Conservation (phyloP, 192 early-diverging fungal species). For the Linnemannia schmuckeri region DNA sequence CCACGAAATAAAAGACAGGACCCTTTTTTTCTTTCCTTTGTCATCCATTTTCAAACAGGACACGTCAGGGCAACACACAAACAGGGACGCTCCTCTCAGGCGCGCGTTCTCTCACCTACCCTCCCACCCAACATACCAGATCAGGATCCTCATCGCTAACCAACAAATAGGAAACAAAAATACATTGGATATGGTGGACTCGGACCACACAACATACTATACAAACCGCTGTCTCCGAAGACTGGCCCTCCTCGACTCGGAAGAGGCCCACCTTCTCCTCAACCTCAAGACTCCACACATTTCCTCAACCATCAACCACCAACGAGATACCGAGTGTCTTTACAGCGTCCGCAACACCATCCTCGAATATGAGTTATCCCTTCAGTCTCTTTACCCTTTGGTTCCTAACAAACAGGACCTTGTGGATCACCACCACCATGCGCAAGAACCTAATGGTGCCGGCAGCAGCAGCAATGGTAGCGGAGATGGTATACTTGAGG, state of each 20-base stretch:
- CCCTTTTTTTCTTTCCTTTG: no score
- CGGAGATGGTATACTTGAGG: not conserved
- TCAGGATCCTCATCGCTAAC: not conserved
- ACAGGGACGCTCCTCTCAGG: no score
- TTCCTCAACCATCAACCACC: not conserved
- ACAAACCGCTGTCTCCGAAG: not conserved
- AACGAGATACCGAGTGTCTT: not conserved
- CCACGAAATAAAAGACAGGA: no score
- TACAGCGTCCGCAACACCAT: not conserved
- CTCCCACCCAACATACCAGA: no score
- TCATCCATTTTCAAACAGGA: no score
- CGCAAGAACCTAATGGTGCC: no score
- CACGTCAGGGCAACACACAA: no score
- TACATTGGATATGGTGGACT: not conserved
- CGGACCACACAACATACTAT: not conserved
- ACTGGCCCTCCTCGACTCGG: not conserved
- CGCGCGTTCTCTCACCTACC: no score
- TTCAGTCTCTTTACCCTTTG: not conserved
- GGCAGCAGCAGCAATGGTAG: no score
- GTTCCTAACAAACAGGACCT: not conserved
- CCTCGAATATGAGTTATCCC: not conserved
- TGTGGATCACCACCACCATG: no score
- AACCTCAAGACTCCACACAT: not conserved
- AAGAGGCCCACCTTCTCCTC: constrained; percentile 1
- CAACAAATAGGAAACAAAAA: not conserved